Evolutionary conservation across 2,329 filamentous ascomycete genomes (phyloP).

Genomic region (Eutypella sp.): DNA sequence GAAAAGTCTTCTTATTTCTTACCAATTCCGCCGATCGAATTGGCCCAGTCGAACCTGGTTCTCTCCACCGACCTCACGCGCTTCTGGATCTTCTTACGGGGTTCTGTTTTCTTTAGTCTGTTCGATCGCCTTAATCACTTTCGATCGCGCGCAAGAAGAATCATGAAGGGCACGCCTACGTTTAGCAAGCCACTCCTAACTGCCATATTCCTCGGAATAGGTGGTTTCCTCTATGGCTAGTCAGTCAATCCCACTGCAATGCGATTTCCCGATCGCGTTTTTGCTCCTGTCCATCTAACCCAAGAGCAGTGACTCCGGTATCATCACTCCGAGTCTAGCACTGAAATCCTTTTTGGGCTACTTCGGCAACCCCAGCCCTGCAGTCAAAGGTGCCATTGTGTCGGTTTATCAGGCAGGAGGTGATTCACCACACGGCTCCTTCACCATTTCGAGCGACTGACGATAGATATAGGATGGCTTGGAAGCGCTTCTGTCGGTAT

Average conservation of each 20-base stretch:
- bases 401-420: slow-evolving; percentile 37
- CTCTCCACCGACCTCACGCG: background rate
- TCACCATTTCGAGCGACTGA: background rate
- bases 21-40: background rate
- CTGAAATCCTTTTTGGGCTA: slow-evolving; percentile 30
- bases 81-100: background rate
- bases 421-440: slow-evolving; percentile 1
- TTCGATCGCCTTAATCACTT: too few relatives aligned
- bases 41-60: background rate
- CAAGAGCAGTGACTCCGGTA: slow-evolving; percentile 33
- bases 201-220: slow-evolving; percentile 34
- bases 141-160: too few relatives aligned
- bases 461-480: slow-evolving; percentile 27
- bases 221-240: slow-evolving; percentile 35
- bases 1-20: background rate
- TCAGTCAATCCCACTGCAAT: background rate
- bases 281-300: slow-evolving; percentile 3
- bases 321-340: slow-evolving; percentile 36
- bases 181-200: slow-evolving; percentile 35
- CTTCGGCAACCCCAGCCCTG: slow-evolving; percentile 29
- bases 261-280: background rate
- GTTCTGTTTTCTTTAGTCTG: background rate
- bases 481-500: slow-evolving; percentile 35
- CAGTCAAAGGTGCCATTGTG: slow-evolving; percentile 34
- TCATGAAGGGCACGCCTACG: slow-evolving; percentile 18